Base-by-base conservation (phyloP, 495 filamentous ascomycete genomes). In the Pyrenula massariospora region DNA sequence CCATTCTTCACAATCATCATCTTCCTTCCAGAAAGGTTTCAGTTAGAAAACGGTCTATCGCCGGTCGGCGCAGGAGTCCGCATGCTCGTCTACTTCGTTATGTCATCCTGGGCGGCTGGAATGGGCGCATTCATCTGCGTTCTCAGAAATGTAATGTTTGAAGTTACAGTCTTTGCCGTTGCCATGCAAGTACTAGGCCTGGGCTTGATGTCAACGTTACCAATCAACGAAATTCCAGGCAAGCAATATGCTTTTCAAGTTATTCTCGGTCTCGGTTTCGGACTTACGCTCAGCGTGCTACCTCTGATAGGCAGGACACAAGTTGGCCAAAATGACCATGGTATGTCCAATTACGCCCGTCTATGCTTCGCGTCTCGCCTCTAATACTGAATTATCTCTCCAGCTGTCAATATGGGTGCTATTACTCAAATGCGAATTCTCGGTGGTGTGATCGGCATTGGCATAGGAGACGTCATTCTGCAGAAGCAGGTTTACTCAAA, bases 1-100 rank as follows among this genome's bases (percentile, higher is more conserved):
- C 60, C 77, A 2, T 78, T 80, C 55, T 73, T 79, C 19, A 64
- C 76, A 3, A 70, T 77, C 11, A 69, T 80, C 10, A 74, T 83
- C 56, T 70, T 75, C 52, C 65, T 84, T 2, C 82, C 82, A 3
- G 74, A 83, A 53, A 68, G 76, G 2, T 77, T 82, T 25, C 80
- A 84, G 56, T 72, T 78, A 31, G 75, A 81, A 52, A 77, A 81
- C 57, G 64, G 64, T 20, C 48, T 51, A 42, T 62, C 60, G 0
- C 58, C 68, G 2, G 48, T 71, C 25, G 57, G 55, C 0, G 65
- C 82, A 0, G 83, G 81, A 1, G 63, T 80, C 24, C 69, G 80
- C 56, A 65, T 87, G 21, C 68, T 83, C n/a, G 55, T 64, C 19
- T 65, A 56, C 22, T 42, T 42, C 31, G 31, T 42, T 15, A 22